Base-by-base conservation (phyloP, 2,329 filamentous ascomycete genomes). In the Monilinia fructicola region DNA sequence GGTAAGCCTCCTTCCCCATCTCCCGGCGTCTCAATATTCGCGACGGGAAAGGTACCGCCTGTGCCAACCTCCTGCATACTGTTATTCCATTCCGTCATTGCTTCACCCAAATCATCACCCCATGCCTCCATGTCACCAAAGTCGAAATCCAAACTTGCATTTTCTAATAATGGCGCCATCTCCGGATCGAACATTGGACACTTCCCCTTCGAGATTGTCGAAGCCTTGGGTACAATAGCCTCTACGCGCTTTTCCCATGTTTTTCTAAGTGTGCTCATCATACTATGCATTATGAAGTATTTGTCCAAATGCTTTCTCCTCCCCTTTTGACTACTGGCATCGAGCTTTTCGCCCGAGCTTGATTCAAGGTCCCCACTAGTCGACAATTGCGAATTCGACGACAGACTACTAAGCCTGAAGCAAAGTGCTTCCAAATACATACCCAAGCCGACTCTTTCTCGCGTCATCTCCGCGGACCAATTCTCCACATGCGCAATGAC, bases 391-490 rank as follows among this genome's bases (percentile, higher is more conserved):
- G 16, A 40, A 26, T 23, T 40, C 1, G 64, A 64, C 2, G 73
- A 74, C 0, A 71, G 60, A 12, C 55, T 35, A 18, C 68, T 64
- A 26, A 75, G 71, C 3, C 74, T 66, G 52, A 70, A 76, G 50
- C 71, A 73, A 0, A 76, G 66, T 52, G 68, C 71, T 53, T 76
- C 74, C 9, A 76, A 68, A 66, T 75, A 76, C 70, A 75, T 73
- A 0, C 68, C 68, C 44, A 76, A 56, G 1, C 73, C 74, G 1
- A 74, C 55, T 38, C 69, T 71, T 40, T 69, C 58, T 12, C 73
- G 67, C 2, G 74, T 72, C 3, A 68, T 71, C 1, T 68, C 66
- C 1, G 68, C 54, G 52, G 72, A 69, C 74, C 74, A 75, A 12
- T 65, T 65, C 21, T 72, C 53, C 18, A 59, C 67, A 16, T 65